Conservation (phyloP, 257 asterid species). For the Orobanche coerulescens region DNA sequence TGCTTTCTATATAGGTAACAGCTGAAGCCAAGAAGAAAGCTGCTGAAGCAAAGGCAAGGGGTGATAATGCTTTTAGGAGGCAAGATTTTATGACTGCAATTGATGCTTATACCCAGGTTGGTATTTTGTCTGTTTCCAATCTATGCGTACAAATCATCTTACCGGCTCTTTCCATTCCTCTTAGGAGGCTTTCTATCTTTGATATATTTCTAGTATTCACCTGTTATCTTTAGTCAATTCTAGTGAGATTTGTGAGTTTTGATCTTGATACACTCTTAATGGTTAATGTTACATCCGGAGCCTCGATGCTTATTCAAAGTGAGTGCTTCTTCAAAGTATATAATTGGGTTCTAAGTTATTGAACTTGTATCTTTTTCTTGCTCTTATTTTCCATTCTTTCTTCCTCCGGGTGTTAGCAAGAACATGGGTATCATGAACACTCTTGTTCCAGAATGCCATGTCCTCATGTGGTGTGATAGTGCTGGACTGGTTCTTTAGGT, state of each 20-base stretch:
- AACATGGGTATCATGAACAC: no score
- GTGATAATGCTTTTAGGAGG: slow-evolving; percentile 70
- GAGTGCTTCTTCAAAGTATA: background rate
- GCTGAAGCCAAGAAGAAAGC: slow-evolving; percentile 78
- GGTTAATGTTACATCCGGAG: background rate
- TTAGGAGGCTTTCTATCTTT: background rate
- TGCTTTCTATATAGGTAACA: slow-evolving; percentile 44
- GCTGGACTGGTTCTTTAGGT: no score
- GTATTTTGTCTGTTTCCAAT: background rate
- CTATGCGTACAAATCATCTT: background rate
- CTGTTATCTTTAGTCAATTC: background rate
- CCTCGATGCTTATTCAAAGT: background rate
- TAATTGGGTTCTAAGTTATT: no score
- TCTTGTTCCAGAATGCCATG: no score
- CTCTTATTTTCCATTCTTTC: no score
- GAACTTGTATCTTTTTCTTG: no score
- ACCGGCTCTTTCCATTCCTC: background rate
- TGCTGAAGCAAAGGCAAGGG: slow-evolving; percentile 85
- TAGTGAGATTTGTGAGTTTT: background rate
- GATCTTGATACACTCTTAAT: background rate
- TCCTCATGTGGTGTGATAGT: no score
- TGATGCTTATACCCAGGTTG: slow-evolving; percentile 93
- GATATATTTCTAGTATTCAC: background rate
- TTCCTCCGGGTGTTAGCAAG: no score
- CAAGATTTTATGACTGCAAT: slow-evolving; percentile 57